These are phyloP conservation scores for Leonotis leonurus DNA, from an alignment of 257 asterid species.

Conservation along the genomic window DNA sequence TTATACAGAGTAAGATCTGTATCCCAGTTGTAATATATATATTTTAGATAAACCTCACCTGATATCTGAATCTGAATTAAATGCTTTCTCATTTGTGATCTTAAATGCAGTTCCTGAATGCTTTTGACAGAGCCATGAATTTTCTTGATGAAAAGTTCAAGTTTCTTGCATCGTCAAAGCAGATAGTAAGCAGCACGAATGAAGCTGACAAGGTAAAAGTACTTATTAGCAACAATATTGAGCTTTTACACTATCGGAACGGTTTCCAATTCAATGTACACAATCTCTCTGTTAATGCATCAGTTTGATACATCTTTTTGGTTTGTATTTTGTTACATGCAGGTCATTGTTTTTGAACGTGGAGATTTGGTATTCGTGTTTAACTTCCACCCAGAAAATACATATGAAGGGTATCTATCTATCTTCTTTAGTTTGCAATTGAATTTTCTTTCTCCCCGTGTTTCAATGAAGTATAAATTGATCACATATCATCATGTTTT, in stretches of 20 bases:
- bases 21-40: not conserved
- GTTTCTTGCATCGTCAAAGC: conserved; percentile 77
- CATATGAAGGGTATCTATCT: conserved; percentile 93
- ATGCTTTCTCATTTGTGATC: conserved; percentile 16
- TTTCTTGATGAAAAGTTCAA: conserved; percentile 62
- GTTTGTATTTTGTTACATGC: conserved; percentile 24
- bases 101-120: conserved; percentile 85
- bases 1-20: not conserved
- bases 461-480: not conserved
- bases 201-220: conserved; percentile 70
- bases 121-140: conserved; percentile 90
- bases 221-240: not conserved
- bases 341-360: conserved; percentile 94
- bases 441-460: not conserved
- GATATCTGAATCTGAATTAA: conserved; percentile 12
- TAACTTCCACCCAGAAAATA: conserved; percentile 80
- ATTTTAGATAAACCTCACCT: not conserved
- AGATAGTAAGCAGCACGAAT: conserved; percentile 62
- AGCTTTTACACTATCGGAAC: not conserved
- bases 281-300: not conserved
- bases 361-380: conserved; percentile 86
- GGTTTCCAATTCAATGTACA: not conserved
- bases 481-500: not conserved
- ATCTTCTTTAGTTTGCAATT: conserved; percentile 8
- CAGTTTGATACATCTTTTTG: not conserved